Base-by-base conservation (phyloP, 1,284 basidiomycete species). In the Trichosporon asahii region DNA sequence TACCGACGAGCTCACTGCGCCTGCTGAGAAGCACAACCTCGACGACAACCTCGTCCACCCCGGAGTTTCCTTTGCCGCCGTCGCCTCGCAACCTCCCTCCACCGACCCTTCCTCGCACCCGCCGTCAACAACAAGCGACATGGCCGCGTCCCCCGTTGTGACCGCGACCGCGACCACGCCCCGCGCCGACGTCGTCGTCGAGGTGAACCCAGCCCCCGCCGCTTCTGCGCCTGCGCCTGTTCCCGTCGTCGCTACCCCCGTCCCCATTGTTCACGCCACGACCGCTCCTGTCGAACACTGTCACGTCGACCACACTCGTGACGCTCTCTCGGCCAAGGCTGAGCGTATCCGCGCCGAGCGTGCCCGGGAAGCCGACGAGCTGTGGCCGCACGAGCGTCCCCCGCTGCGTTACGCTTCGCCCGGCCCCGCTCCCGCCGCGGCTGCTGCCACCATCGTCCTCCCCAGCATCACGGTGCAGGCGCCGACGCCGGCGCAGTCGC, bases 301-400 rank as follows among this genome's bases (percentile, higher is more conserved):
- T 8, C 55, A 60, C 55, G 14, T 21, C 15, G 55, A 27, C 55
- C 55, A 60, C 25, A 14, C 25, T 27, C 35, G 35, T 8, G 40
- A 61, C 29, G 29, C 29, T 15, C 57, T 61, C 27, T 11, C 27
- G 2, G 18, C 29, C 18, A 61, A 61, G 29, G 57, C 57, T 12
- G 57, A 61, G 57, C 57, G 57, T 8, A 61, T 61, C 57, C 57
- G 57, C 57, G 57, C 57, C 18, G 57, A 61, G 57, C 57, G 57
- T 1, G 57, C 57, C 1, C 57, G 57, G 15, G 57, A 61, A 8
- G 57, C 6, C 53, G 53, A 61, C 15, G n/a, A 14, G 5, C 57
- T 61, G 57, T 61, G 57, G 57, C 57, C 57, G 15, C 57, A 61
- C 57, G 57, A 61, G 57, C 27, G 57, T 15, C 57, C 57, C 3